These are phyloP conservation scores for Hericium coralloides DNA, from an alignment of 768 basidiomycete species.

Conservation along the genomic window DNA sequence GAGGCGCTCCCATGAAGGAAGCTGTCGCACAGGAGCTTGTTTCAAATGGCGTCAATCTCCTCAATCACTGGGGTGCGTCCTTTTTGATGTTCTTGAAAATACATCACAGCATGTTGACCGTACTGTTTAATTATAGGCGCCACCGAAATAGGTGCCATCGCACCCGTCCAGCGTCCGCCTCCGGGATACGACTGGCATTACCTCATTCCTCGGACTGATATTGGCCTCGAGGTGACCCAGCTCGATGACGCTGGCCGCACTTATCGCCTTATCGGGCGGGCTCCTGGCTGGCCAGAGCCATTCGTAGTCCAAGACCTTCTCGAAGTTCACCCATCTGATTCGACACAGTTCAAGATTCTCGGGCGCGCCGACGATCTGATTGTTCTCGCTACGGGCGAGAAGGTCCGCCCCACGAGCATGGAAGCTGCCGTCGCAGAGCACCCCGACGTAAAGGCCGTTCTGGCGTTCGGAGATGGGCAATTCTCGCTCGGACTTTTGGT, in stretches of 20 bases:
- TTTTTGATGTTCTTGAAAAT: background rate
- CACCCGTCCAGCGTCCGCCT: conserved; percentile 24
- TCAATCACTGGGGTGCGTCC: conserved; percentile 33
- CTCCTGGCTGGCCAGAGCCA: conserved; percentile 26
- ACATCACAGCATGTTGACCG: no score
- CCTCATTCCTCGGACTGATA: conserved; percentile 27
- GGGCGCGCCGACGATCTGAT: conserved; percentile 34
- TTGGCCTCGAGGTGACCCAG: conserved; percentile 21
- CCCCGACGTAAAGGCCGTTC: conserved; percentile 27
- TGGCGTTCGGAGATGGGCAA: conserved; percentile 30
- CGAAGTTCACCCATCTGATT: conserved; percentile 21
- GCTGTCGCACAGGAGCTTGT: conserved; percentile 22
- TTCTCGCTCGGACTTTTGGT: conserved; percentile 28
- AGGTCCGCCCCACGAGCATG: conserved; percentile 26
- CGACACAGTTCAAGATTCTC: conserved; percentile 26
- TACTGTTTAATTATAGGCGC: conserved; percentile 3
- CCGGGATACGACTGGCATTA: conserved; percentile 30
- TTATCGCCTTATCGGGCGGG: conserved; percentile 22
- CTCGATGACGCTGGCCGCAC: conserved; percentile 19
- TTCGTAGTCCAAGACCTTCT: conserved; percentile 33
- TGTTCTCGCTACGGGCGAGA: conserved; percentile 36
- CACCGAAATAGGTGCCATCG: conserved; percentile 31
- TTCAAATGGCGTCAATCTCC: conserved; percentile 24
- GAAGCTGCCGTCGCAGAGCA: conserved; percentile 27
- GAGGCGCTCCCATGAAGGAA: conserved; percentile 34